Base-by-base conservation (phyloP, 2,329 filamentous ascomycete species). In the Penicillium sclerotigenum region DNA sequence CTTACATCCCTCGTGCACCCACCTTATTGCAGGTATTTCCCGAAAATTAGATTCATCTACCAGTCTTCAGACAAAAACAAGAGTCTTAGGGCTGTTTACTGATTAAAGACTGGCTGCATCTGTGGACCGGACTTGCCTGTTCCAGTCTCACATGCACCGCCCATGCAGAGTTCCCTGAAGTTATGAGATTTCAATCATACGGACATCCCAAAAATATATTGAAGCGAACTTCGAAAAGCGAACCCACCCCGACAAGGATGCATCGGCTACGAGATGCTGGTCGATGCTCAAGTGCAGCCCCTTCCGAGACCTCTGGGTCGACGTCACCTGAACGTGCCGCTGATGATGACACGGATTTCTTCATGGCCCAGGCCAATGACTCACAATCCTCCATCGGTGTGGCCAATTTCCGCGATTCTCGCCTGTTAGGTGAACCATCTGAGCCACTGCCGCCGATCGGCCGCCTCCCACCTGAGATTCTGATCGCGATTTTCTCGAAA, bases 321-420 rank as follows among this genome's bases (percentile, higher is more conserved):
- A 75, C 73, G 36, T 79, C 77, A n/a, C 76, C 77, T 29, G 75
- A 78, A 64, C 76, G 76, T 52, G 85, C 88, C 50, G 85, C 85
- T 71, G 88, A 91, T 69, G 91, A 95, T 75, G 93, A 97, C 76
- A 96, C 91, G 65, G 93, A 97, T 76, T 96, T 94, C 75, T 94
- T 94, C 74, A 87, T 89, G 71, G 84, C 83, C 55, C 87, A 89
- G 63, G 75, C 80, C 67, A 96, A 97, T 77, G 93, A 97, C 77
- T 97, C 93, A 4, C 84, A 94, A 72, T 97, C 93, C 0, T 97
- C 93, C 0, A 83, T 97, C 54, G 91, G 91, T 51, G 85, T 91
- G 33, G 88, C 89, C 43, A 88, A 88, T 58, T 82, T 91, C 57
- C 86, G 87, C 68, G 88, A 91, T 67, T 88, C 87, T 83, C 87